A percentile compares a stretch with the other conserved stretches of the same genome.
These are phyloP conservation scores for Calonectria pauciramosa DNA, from an alignment of 2,329 filamentous ascomycete genomes.

Conservation along the genomic window DNA sequence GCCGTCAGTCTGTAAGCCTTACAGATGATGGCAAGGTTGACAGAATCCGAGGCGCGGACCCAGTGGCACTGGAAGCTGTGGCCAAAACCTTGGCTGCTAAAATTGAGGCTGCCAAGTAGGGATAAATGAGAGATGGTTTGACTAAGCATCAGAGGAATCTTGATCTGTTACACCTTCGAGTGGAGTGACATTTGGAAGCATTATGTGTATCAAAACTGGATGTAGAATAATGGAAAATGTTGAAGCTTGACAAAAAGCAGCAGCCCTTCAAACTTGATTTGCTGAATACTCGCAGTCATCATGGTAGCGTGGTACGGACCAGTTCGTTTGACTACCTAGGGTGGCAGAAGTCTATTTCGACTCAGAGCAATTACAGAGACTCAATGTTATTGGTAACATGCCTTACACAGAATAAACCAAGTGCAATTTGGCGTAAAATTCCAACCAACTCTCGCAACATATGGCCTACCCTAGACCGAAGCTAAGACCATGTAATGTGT, in stretches of 20 bases:
- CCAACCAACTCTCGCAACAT: not conserved
- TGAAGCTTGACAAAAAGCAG: not conserved
- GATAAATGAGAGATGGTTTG: not conserved
- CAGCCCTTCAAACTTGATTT: not conserved
- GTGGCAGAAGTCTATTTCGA: not conserved
- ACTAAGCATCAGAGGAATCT: not conserved
- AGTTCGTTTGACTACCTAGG: not conserved
- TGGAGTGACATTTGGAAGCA: not conserved
- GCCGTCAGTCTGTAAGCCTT: conserved; percentile 38
- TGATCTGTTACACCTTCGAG: not conserved
- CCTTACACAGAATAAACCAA: not conserved
- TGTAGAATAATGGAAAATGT: not conserved
- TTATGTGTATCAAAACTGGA: not conserved
- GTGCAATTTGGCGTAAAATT: not conserved
- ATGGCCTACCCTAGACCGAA: not conserved
- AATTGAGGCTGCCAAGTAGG: not conserved
- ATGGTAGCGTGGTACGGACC: not conserved
- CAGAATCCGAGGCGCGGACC: conserved; percentile 48
- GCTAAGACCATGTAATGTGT: not conserved
- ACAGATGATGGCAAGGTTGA: conserved; percentile 46
- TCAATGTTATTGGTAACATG: not conserved
- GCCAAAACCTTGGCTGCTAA: conserved; percentile 42
- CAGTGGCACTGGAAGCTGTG: conserved; percentile 44
- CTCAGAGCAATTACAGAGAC: not conserved
- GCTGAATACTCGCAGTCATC: not conserved